These are phyloP conservation scores for Didymosphaeria variabile DNA, from an alignment of 2,329 filamentous ascomycete genomes.

Conservation along the genomic window DNA sequence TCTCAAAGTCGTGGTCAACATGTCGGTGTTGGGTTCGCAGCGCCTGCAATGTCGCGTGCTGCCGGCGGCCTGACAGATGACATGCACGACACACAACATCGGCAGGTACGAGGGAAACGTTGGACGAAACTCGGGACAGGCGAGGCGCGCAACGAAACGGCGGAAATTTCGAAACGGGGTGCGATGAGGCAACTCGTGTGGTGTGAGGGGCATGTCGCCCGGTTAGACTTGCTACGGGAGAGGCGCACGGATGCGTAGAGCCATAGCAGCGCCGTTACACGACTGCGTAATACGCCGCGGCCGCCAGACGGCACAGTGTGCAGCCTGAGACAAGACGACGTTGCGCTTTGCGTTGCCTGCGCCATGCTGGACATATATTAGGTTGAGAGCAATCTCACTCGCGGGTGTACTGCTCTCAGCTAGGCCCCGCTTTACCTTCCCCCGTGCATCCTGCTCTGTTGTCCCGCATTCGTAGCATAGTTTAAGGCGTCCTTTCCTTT, in stretches of 20 bases:
- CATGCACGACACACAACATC: not conserved
- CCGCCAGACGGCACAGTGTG: not conserved
- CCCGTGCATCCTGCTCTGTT: not conserved
- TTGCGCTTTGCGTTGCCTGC: conserved; percentile 1
- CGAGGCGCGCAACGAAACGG: not conserved
- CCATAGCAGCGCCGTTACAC: not conserved
- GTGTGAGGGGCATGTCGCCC: not conserved
- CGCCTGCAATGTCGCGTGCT: not conserved
- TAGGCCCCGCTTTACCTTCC: not conserved
- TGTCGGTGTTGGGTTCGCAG: not conserved
- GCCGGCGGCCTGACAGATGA: not conserved
- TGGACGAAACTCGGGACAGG: not conserved
- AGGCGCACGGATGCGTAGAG: not conserved
- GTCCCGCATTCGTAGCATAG: not conserved
- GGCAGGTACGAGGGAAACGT: not conserved
- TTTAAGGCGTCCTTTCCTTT: not conserved
- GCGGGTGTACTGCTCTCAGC: not conserved
- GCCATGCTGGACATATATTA: not conserved
- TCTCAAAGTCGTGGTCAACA: not conserved
- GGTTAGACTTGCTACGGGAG: not conserved
- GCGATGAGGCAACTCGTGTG: not conserved
- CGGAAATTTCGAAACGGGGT: conserved; percentile 7
- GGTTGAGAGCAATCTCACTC: not conserved
- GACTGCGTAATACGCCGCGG: conserved; percentile 9
- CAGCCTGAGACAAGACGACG: not conserved